These are phyloP conservation scores for Hemerocallis citrina DNA, from an alignment of 106 monocot genomes.

Conservation along the genomic window DNA sequence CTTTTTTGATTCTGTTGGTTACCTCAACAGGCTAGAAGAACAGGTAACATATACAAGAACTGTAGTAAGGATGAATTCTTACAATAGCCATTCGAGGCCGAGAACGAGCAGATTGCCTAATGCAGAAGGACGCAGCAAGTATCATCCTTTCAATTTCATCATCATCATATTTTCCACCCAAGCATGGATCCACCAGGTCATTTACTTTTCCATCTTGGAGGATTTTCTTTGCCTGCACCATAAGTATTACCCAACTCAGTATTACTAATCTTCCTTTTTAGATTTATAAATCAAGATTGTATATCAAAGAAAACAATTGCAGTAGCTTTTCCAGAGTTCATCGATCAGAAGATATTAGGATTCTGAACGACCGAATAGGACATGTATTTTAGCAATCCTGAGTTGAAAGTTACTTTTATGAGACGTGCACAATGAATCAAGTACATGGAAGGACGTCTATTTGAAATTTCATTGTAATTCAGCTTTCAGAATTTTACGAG, in stretches of 20 bases:
- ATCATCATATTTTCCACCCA: constrained; percentile 37
- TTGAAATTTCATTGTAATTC: too few species aligned
- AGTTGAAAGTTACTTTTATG: constrained; percentile 1
- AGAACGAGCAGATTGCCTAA: constrained; percentile 37
- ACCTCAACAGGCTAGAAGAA: neutral
- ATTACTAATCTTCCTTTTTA: neutral
- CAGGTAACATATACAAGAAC: neutral
- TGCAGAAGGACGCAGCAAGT: constrained; percentile 75
- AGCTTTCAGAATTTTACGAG: neutral
- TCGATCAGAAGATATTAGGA: too few species aligned
- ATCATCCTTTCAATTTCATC: constrained; percentile 57
- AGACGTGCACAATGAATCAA: neutral
- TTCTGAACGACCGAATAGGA: neutral
- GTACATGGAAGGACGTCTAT: too few species aligned
- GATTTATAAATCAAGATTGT: neutral
- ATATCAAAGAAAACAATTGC: neutral
- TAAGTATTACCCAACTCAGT: neutral
- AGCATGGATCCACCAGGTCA: constrained; percentile 59
- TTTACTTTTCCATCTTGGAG: constrained; percentile 40
- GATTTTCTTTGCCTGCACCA: constrained; percentile 21
- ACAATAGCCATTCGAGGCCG: constrained; percentile 63
- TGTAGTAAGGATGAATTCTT: constrained; percentile 11
- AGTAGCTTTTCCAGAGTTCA: too few species aligned
- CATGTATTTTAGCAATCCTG: neutral
- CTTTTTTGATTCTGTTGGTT: neutral